phyloP scores from a whole-genome alignment of 108 stramenopile species.

The Conticribra guillardii region DNA sequence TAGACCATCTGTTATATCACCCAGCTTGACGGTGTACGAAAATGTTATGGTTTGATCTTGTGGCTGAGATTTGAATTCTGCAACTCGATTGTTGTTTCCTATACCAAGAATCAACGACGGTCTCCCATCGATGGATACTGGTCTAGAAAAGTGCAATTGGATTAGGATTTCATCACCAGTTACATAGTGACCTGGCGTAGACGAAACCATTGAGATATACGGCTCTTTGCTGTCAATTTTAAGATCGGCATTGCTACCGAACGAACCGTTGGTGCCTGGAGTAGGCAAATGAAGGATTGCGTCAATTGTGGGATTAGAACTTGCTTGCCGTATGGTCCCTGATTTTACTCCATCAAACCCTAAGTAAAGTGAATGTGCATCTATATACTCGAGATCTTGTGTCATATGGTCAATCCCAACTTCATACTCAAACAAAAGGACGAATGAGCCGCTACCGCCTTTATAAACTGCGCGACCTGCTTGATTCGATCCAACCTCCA shows the following conservation, averaged over 20 bases:
- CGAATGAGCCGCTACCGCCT: constrained; percentile 27
- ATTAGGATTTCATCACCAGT: constrained; percentile 42
- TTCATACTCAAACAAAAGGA: constrained; percentile 43
- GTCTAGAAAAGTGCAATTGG: constrained; percentile 51
- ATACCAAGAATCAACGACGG: constrained; percentile 57
- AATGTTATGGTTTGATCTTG: constrained; percentile 50
- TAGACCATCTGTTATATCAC: constrained; percentile 50
- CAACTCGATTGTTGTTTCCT: constrained; percentile 48
- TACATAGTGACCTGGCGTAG: constrained; percentile 28
- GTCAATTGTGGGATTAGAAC: constrained; percentile 41
- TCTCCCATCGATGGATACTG: constrained; percentile 52
- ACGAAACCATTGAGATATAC: constrained; percentile 42
- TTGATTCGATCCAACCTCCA: constrained; percentile 49
- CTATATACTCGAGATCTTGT: constrained; percentile 47
- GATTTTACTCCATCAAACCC: constrained; percentile 30
- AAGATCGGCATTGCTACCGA: constrained; percentile 46
- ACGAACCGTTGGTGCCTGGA: constrained; percentile 48
- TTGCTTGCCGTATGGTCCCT: constrained; percentile 42
- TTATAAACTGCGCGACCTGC: constrained; percentile 40
- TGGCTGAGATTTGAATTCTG: constrained; percentile 46
- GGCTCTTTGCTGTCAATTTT: constrained; percentile 55
- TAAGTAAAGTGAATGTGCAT: constrained; percentile 38
- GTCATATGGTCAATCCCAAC: constrained; percentile 38
- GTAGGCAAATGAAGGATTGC: constrained; percentile 43
- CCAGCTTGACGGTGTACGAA: constrained; percentile 56